Percentiles rank a stretch among this genome's conserved stretches.
Conservation (phyloP, 2,329 filamentous ascomycete genomes). For the Eurotiales sp. region DNA sequence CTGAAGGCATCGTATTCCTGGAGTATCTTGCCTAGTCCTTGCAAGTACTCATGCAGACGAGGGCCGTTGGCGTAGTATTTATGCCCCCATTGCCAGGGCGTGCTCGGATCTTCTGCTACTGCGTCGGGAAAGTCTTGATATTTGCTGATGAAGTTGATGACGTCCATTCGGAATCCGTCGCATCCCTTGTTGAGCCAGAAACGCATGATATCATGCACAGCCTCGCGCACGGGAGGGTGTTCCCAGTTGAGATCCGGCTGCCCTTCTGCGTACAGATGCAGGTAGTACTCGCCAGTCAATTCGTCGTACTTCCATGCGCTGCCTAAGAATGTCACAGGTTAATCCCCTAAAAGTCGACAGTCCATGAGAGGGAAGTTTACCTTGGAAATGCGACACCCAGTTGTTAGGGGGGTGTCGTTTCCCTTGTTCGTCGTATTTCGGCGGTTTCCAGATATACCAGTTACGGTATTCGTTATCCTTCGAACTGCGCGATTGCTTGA, state of each 20-base stretch:
- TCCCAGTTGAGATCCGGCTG: conserved; percentile 90
- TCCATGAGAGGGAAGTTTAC: no score
- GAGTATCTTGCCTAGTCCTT: conserved; percentile 52
- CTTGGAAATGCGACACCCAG: conserved; percentile 54
- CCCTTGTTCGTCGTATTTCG: conserved; percentile 54
- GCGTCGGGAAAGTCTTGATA: conserved; percentile 51
- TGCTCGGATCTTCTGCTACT: conserved; percentile 28
- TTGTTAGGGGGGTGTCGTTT: conserved; percentile 65
- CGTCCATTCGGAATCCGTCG: conserved; percentile 70
- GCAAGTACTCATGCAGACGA: conserved; percentile 55
- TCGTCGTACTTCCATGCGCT: conserved; percentile 61
- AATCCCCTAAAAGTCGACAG: no score
- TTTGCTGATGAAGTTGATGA: conserved; percentile 71
- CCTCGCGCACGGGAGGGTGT: conserved; percentile 61
- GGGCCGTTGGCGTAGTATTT: conserved; percentile 55
- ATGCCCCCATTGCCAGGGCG: conserved; percentile 33
- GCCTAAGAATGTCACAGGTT: no score
- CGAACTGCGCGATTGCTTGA: conserved; percentile 5
- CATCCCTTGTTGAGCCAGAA: conserved; percentile 77
- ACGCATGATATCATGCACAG: conserved; percentile 68
- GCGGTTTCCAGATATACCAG: conserved; percentile 28
- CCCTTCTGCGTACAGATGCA: conserved; percentile 69
- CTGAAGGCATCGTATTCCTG: conserved; percentile 57
- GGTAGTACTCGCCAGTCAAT: conserved; percentile 69
- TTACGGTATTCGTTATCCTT: not conserved